Evolutionary conservation across 2,329 filamentous ascomycete species (phyloP).

Genomic region (Claviceps spartinae): DNA sequence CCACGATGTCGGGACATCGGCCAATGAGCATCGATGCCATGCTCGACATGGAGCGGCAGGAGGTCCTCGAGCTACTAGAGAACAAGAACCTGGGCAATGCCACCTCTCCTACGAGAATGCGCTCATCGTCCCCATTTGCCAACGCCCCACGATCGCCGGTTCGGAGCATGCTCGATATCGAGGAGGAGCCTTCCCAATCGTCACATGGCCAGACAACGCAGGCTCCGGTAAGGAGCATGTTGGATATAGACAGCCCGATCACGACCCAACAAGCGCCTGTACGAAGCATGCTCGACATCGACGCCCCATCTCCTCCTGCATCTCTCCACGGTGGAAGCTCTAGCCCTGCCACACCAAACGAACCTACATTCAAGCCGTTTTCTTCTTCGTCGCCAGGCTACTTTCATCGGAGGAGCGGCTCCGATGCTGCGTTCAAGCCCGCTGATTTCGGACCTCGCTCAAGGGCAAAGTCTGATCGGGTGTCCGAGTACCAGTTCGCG

Average conservation of each 20-base stretch:
- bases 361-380: constrained; percentile 10
- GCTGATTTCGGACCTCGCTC: constrained; percentile 28
- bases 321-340: constrained; percentile 17
- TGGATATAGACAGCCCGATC: constrained; percentile 38
- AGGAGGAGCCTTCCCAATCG: constrained; percentile 19
- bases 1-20: constrained; percentile 22
- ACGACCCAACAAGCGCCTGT: constrained; percentile 25
- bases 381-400: constrained; percentile 10
- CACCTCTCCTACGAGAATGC: constrained; percentile 22
- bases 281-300: constrained; percentile 41
- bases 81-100: constrained; percentile 23
- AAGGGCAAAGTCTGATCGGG: constrained; percentile 25
- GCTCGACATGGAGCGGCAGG: constrained; percentile 62
- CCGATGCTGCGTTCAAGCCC: constrained; percentile 36
- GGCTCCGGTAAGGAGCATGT: constrained; percentile 50
- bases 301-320: constrained; percentile 21
- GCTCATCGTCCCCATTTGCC: constrained; percentile 40
- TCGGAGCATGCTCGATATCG: constrained; percentile 53
- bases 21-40: constrained; percentile 65
- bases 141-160: constrained; percentile 50
- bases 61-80: constrained; percentile 58
- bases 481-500: constrained; percentile 46
- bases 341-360: constrained; percentile 20
- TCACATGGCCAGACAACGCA: constrained; percentile 24
- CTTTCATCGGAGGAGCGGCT: constrained; percentile 38